These are phyloP conservation scores for Naganishia friedmannii DNA, from an alignment of 768 basidiomycete genomes.

Conservation along the genomic window DNA sequence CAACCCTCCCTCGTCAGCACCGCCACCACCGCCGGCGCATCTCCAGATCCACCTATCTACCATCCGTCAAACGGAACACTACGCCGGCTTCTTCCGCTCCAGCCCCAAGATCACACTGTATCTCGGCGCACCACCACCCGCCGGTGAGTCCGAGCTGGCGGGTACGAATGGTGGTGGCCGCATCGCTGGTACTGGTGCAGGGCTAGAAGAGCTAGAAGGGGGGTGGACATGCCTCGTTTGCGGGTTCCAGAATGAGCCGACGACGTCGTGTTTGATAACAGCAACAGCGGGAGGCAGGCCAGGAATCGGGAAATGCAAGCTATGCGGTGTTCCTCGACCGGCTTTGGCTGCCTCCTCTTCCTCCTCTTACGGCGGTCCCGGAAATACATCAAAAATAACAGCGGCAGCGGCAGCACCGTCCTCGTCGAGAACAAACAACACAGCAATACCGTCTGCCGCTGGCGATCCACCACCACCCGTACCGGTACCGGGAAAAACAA, in stretches of 20 bases:
- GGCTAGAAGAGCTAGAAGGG: too few species aligned
- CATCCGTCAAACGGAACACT: slow-evolving; percentile 76
- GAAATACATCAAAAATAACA: too few species aligned
- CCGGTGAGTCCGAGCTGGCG: slow-evolving; percentile 4
- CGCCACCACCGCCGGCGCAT: slow-evolving; percentile 58
- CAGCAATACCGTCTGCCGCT: too few species aligned
- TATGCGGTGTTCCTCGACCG: slow-evolving; percentile 54
- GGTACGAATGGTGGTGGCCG: slow-evolving; percentile 13
- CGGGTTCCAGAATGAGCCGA: slow-evolving; percentile 55
- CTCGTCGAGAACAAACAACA: too few species aligned
- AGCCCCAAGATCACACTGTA: slow-evolving; percentile 82
- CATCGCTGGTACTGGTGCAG: slow-evolving; percentile 19
- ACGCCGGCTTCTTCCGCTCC: slow-evolving; percentile 83
- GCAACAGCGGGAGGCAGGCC: too few species aligned
- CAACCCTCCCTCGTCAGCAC: not conserved
- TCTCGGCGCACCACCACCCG: slow-evolving; percentile 54
- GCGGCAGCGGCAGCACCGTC: too few species aligned
- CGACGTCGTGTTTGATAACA: too few species aligned
- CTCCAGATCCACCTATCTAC: slow-evolving; percentile 66
- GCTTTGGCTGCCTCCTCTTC: too few species aligned
- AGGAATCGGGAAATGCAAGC: slow-evolving; percentile 61
- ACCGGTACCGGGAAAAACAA: too few species aligned
- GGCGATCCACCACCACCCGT: too few species aligned
- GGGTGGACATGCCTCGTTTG: slow-evolving; percentile 73
- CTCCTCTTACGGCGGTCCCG: too few species aligned